Evolutionary conservation across 306 rosid species (phyloP), one percentile per base, ranked within the genome.

Genomic region (Trifolium repens): DNA sequence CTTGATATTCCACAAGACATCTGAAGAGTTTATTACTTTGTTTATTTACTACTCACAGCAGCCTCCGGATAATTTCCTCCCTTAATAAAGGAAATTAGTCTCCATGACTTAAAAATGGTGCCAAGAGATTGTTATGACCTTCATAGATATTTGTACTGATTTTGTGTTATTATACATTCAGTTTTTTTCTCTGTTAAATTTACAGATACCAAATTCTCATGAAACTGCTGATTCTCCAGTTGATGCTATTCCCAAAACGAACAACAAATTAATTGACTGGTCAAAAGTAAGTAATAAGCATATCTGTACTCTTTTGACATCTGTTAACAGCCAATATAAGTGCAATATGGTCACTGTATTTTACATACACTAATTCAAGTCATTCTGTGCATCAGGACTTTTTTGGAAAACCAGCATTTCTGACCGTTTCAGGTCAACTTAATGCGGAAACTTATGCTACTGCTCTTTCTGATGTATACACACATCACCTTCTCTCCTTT

Each of bases 391-490:
- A 47, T 73, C 88, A 91, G 97, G 98, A 94, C 67, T 90, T 94
- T 78, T 94, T 94, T 50, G 96, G 98, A 42, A 91, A 91, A 72
- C 97, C 97, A 26, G 97, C 97, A 71, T 94, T 91, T 85, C 86
- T 94, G 88, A 94, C 98, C 8, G 98, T 91, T 68, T 90, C 98
- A 15, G 98, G 97, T 71, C 98, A 94, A 74, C 98, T 94, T 70
- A 94, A 94, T 80, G 97, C 96, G 67, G 98, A 94, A 86, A 86
- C 98, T 75, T 91, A 91, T 59, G 98, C 98, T 42, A 91, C 98
- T 81, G 93, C 98, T 69, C 97, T 94, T 72, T 91, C 96, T 80
- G 97, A 94, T 82, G 98, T 91, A 89, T 91, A 89, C 54, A 63
- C 64, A 34, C 16, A 14, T 24, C 22, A 19, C 73, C 43, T 81